Evolutionary conservation across 2,329 filamentous ascomycete species (phyloP), one percentile per base, ranked within the genome.

Genomic region (Neofusicoccum laricinum): DNA sequence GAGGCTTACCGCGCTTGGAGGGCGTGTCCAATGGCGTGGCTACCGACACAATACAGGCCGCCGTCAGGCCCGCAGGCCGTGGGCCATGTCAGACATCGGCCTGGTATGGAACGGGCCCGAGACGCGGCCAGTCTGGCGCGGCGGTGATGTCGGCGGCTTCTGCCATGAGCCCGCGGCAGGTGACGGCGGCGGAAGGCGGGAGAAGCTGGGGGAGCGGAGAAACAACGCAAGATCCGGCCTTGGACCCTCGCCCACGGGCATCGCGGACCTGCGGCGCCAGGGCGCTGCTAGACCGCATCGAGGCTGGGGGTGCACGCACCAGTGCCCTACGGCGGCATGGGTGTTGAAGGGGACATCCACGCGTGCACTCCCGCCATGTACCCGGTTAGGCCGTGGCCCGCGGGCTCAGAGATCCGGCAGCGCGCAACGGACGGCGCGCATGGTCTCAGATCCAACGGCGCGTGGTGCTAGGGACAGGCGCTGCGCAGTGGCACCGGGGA

Each of bases 191-290:
- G 53, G 53, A 45, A 43, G 21, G 53, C 21, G 53, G 40, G 2
- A 32, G 53, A 46, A 58, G 53, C 55, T 46, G 10, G n/a, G 55
- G 17, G 15, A 10, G 55, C 55, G 55, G 55, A 59, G 55, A 59
- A 59, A n/a, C 14, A 30, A 46, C 7, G 40, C 41, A 46, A 59
- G 55, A 59, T 59, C 41, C 25, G 41, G 55, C 38, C 6, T 12
- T 41, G 51, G 40, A 51, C 49, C 49, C 49, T 57, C 38, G 50
- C 32, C n/a, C 3, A 34, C 14, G 50, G 21, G 12, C 58, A 49
- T 61, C 19, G 58, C 46, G 58, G 58, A 61, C 58, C 58, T 61
- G 58, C 58, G 58, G 58, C 58, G 34, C 36, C 36, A 43, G 38
- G n/a, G 14, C 21, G 51, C 17, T 41, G 43, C 58, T 61, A 61